Base-by-base conservation (phyloP, 768 basidiomycete genomes). In the Russula ochroleuca region DNA sequence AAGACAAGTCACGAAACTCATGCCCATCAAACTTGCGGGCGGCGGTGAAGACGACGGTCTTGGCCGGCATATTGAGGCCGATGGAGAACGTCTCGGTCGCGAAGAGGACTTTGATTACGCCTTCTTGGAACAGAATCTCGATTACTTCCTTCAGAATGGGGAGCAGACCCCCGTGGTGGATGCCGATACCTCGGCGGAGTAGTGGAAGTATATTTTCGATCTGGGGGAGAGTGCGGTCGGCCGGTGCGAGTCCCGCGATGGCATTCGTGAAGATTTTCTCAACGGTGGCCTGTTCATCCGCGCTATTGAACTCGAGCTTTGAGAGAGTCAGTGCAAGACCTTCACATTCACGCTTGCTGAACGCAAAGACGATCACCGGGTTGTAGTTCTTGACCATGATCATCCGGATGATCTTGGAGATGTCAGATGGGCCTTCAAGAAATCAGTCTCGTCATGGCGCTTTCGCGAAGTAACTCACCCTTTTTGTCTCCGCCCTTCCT, bases 21-120 rank as follows among this genome's bases (percentile, higher is more conserved):
- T 84, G 85, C 0, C 97, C 97, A 73, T 99, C 97, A 70, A 94
- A 98, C 76, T 99, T 99, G 68, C 94, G 86, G 3, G 94, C 88
- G 0, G 88, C 83, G 0, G 94, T 97, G 79, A 99, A 99, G 25
- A 99, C 96, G 53, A 99, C 97, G 3, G 97, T 98, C 79, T 98
- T 98, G 19, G 97, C 97, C 13, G 97, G 97, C 97, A 99, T 99
- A 76, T 99, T 99, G 49, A 99, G 80, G 41, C 92, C 94, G 63
- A 97, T 97, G 17, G 95, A 96, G 76, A 98, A 98, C 0, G 97
- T 99, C 76, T 99, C 97, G 0, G 97, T 99, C 8, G 97, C 97
- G 71, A 98, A 99, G 45, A 99, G 83, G 37, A 94, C 94, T 74
- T 99, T 99, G 78, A 98, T 94, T 50, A 98, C 80, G 11, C 96